These are phyloP conservation scores for Tolypocladium album DNA, from an alignment of 2,329 filamentous ascomycete genomes.

Conservation along the genomic window DNA sequence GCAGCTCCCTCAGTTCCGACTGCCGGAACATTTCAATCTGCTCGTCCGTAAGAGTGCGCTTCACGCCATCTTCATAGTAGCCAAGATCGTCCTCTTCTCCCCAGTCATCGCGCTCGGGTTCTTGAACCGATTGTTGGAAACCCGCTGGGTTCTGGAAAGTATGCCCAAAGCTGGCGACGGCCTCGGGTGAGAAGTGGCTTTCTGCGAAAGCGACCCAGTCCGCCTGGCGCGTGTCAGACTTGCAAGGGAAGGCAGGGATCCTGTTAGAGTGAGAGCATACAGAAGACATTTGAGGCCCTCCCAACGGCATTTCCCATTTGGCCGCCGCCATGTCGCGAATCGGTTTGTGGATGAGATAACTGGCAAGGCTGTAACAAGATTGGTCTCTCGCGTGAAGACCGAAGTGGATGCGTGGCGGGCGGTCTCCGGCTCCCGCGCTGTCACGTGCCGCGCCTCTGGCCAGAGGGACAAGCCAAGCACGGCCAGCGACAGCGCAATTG, in stretches of 20 bases:
- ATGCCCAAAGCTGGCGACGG: conserved; percentile 32
- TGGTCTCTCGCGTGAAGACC: not conserved
- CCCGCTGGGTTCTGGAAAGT: conserved; percentile 29
- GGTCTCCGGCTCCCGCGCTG: not conserved
- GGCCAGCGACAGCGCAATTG: not conserved
- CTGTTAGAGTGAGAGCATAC: not conserved
- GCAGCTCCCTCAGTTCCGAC: conserved; percentile 68
- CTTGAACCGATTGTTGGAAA: conserved; percentile 14
- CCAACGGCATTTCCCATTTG: not conserved
- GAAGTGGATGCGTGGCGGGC: not conserved
- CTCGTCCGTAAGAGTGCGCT: conserved; percentile 82
- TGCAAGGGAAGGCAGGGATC: not conserved
- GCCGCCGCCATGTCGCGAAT: not conserved
- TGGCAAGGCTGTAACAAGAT: not conserved
- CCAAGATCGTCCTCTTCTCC: conserved; percentile 59
- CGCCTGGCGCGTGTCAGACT: conserved; percentile 32
- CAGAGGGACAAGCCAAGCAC: not conserved
- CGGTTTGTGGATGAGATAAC: not conserved
- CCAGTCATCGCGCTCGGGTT: conserved; percentile 19
- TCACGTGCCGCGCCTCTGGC: not conserved
- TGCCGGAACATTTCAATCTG: conserved; percentile 87
- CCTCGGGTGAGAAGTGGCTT: conserved; percentile 44
- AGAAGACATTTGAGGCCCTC: not conserved
- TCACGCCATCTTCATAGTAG: conserved; percentile 77
- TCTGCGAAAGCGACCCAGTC: conserved; percentile 49